Conservation (phyloP, 345 rosid species). For the Psidium guajava region DNA sequence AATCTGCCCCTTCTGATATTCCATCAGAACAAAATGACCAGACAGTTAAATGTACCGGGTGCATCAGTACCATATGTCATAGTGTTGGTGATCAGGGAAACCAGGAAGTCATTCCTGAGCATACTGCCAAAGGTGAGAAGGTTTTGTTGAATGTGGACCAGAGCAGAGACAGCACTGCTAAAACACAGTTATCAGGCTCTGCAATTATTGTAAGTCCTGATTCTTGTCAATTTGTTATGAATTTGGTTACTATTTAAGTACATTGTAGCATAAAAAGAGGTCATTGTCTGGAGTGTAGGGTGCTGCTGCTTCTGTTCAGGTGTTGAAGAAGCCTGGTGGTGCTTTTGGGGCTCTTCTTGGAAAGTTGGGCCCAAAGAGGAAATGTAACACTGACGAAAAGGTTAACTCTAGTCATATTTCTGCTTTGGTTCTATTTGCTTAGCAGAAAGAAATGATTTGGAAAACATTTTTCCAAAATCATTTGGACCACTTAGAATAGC, state of each 20-base stretch:
- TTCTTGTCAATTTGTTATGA: background rate
- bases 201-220: slow-evolving; percentile 19
- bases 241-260: background rate
- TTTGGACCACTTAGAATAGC: background rate
- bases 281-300: slow-evolving; percentile 21
- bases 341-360: slow-evolving; percentile 52
- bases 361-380: slow-evolving; percentile 28
- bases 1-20: slow-evolving; percentile 6
- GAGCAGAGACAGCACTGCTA: background rate
- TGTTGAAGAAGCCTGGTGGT: slow-evolving; percentile 45
- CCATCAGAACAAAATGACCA: slow-evolving; percentile 2
- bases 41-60: background rate
- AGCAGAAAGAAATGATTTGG: background rate
- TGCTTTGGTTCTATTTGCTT: background rate
- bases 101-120: background rate
- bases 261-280: slow-evolving; percentile 2
- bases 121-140: background rate
- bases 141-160: background rate
- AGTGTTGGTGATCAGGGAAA: background rate
- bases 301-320: slow-evolving; percentile 40
- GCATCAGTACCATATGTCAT: background rate
- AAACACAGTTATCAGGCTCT: slow-evolving; percentile 14
- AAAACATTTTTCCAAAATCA: background rate
- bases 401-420: slow-evolving; percentile 11
- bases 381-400: slow-evolving; percentile 27